These are phyloP conservation scores for Boechera divaricarpa DNA, from an alignment of 345 rosid genomes.

Conservation along the genomic window DNA sequence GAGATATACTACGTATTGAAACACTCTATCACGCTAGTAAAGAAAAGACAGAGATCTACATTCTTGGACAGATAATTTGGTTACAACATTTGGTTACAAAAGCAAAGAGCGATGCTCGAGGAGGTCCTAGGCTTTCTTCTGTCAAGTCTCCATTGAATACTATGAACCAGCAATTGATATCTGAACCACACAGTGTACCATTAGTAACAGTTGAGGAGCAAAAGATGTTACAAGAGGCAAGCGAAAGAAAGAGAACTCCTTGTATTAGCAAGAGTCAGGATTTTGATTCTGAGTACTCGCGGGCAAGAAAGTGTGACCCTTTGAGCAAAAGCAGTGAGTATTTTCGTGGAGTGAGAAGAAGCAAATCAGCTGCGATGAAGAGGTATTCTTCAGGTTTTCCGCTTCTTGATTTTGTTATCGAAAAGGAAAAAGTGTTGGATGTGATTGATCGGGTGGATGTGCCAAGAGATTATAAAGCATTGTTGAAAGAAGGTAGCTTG, in stretches of 20 bases:
- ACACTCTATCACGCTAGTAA: constrained; percentile 89
- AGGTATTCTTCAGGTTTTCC: constrained; percentile 54
- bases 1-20: constrained; percentile 72
- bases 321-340: constrained; percentile 59
- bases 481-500: constrained; percentile 43
- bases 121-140: constrained; percentile 34
- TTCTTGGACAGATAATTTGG: constrained; percentile 83
- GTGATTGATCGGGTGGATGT: constrained; percentile 60
- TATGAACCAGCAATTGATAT: constrained; percentile 33
- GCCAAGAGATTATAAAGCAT: constrained; percentile 38
- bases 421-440: constrained; percentile 63
- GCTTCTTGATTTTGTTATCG: constrained; percentile 54
- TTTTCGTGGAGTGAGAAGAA: constrained; percentile 49
- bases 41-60: constrained; percentile 75
- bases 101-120: constrained; percentile 46
- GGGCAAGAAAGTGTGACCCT: constrained; percentile 54
- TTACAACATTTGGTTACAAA: constrained; percentile 74
- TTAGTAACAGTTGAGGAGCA: constrained; percentile 50
- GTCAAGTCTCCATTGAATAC: constrained; percentile 35
- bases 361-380: constrained; percentile 48
- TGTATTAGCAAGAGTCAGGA: constrained; percentile 60
- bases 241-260: constrained; percentile 37
- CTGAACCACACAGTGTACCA: constrained; percentile 39
- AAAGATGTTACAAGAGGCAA: constrained; percentile 47
- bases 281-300: constrained; percentile 46